Conservation (phyloP, 805 yeast species). For the Candida stauntonica region DNA sequence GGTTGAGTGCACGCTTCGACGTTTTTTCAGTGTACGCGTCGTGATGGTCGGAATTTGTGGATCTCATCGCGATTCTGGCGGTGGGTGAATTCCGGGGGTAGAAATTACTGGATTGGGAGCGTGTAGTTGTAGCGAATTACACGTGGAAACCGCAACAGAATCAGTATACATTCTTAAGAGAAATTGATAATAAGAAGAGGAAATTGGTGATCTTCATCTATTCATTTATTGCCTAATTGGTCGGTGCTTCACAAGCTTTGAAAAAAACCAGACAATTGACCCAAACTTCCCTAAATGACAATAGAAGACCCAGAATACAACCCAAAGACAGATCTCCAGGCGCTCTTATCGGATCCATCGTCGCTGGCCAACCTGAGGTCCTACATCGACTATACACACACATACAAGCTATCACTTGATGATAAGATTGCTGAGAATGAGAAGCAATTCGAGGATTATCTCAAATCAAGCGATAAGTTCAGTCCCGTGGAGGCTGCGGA, state of each 20-base stretch:
- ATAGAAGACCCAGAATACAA: slow-evolving; percentile 36
- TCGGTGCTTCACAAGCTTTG: no score
- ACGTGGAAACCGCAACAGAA: no score
- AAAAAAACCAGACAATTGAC: no score
- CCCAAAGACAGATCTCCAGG: slow-evolving; percentile 48
- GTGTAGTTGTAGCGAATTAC: no score
- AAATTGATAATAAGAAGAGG: no score
- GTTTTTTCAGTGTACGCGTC: not conserved
- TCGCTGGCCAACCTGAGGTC: slow-evolving; percentile 47
- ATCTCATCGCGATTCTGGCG: not conserved
- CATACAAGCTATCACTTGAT: slow-evolving; percentile 48
- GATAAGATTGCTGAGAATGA: slow-evolving; percentile 38
- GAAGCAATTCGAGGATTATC: slow-evolving; percentile 6
- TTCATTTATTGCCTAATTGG: no score
- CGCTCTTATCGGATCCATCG: slow-evolving; percentile 47
- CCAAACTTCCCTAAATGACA: no score
- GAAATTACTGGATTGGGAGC: no score
- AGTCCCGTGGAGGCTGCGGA: slow-evolving; percentile 20
- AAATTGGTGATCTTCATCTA: no score
- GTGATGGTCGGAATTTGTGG: not conserved
- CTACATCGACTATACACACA: slow-evolving; percentile 44
- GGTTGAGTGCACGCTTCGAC: not conserved
- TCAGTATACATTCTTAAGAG: no score
- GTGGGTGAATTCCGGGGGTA: not conserved
- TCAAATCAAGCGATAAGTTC: slow-evolving; percentile 10